Conservation (phyloP, 306 rosid species). For the Cucurbita pepo region DNA sequence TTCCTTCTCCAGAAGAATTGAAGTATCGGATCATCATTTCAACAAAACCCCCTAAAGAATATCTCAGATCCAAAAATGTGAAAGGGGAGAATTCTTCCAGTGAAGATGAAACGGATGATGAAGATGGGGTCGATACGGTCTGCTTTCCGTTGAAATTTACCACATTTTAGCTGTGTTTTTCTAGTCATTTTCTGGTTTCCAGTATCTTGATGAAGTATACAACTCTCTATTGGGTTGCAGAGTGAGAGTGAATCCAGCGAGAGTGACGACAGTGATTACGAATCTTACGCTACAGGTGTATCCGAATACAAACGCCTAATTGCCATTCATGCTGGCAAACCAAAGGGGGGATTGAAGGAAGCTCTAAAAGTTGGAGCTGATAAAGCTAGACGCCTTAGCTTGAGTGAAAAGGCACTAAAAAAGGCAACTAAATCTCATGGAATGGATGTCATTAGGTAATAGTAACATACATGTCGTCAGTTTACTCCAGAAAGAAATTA, state of each 20-base stretch:
- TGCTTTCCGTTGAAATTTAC: constrained; percentile 5
- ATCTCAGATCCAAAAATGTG: constrained; percentile 23
- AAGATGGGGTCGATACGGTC: constrained; percentile 23
- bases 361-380: constrained; percentile 29
- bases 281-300: constrained; percentile 27
- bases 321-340: constrained; percentile 87
- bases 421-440: constrained; percentile 43
- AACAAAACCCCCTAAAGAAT: constrained; percentile 76
- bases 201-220: constrained; percentile 4
- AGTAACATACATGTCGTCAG: background rate
- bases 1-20: constrained; percentile 73
- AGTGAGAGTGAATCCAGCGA: constrained; percentile 39
- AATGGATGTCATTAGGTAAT: constrained; percentile 55
- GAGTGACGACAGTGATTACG: constrained; percentile 32
- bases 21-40: constrained; percentile 59
- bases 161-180: constrained; percentile 9
- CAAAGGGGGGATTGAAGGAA: constrained; percentile 42
- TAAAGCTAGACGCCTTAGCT: constrained; percentile 66
- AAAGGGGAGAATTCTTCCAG: constrained; percentile 24
- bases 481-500: background rate
- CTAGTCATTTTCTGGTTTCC: constrained; percentile 5
- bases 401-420: constrained; percentile 62
- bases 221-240: constrained; percentile 13
- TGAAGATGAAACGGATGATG: constrained; percentile 29
- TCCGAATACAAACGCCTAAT: constrained; percentile 59